Base-by-base conservation (phyloP, 1,139 yeast species). In the Meyerozyma smithsonii region DNA sequence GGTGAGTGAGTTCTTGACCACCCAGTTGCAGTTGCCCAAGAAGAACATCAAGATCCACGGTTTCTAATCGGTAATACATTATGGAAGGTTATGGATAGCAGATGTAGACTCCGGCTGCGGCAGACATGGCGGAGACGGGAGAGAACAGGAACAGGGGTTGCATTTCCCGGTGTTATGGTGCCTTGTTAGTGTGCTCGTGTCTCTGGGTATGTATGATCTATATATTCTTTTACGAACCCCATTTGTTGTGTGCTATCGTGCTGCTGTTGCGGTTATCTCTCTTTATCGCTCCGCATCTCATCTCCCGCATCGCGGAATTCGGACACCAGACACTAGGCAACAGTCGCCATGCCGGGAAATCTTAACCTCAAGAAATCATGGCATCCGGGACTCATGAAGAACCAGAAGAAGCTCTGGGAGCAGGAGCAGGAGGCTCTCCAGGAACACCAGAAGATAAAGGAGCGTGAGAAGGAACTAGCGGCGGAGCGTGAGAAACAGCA, bases 41-140 rank as follows among this genome's bases (percentile, higher is more conserved):
- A 88, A 89, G 79, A 87, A 84, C 71, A 90, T 92, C 72, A 92
- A 92, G 76, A 87, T 92, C 66, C 98, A 92, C 72, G 98, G 98
- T 72, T 92, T 90, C 75, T 90, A 76, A 70, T n/a, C 21, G 34
- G 30, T 33, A 15, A 28, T 26, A 26, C 30, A 10, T 26, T 8
- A 26, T 26, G 6, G 10, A 23, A 5, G 25, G 25, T n/a, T n/a
- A 26, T 10, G 10, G 30, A 26, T 26, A 12, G 30, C 8, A 5
- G 30, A 14, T 26, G 30, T 12, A 26, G 25, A 23, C 5, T 20
- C 8, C 6, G 8, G 24, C 6, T 20, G 24, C 5, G n/a, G n/a
- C n/a, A n/a, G n/a, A n/a, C n/a, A n/a, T n/a, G n/a, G n/a, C n/a
- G n/a, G n/a, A n/a, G n/a, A n/a, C n/a, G n/a, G n/a, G n/a, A n/a